Conservation (phyloP, 1,284 basidiomycete species). For the Rhodofomes roseus region DNA sequence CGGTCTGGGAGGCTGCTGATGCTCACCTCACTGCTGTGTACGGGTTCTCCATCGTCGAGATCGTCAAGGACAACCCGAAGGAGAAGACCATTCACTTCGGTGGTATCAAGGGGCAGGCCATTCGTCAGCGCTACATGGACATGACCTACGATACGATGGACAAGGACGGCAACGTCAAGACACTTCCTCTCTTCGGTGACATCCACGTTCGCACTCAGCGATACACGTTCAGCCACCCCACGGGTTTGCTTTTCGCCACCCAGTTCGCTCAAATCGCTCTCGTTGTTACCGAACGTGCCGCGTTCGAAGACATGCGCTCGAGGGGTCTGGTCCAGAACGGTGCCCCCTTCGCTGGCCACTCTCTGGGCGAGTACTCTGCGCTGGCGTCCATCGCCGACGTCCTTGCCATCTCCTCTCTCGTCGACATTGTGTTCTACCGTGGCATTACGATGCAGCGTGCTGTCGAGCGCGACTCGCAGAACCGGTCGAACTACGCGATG, state of each 20-base stretch:
- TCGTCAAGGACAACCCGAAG: slow-evolving; percentile 97
- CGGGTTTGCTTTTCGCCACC: slow-evolving; percentile 93
- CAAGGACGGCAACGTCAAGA: slow-evolving; percentile 92
- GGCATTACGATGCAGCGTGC: slow-evolving; percentile 99
- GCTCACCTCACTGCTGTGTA: slow-evolving; percentile 91
- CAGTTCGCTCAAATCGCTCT: slow-evolving; percentile 98
- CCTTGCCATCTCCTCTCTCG: slow-evolving; percentile 91
- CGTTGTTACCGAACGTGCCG: slow-evolving; percentile 96
- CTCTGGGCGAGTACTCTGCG: slow-evolving; percentile 97
- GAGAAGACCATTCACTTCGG: slow-evolving; percentile 98
- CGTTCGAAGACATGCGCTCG: slow-evolving; percentile 96
- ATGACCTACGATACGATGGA: slow-evolving; percentile 98
- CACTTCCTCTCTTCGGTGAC: slow-evolving; percentile 90
- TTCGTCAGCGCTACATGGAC: slow-evolving; percentile 98
- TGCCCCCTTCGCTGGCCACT: slow-evolving; percentile 96
- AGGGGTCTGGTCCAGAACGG: slow-evolving; percentile 92
- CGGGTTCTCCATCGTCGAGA: slow-evolving; percentile 97
- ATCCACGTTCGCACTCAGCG: slow-evolving; percentile 89
- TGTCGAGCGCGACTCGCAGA: slow-evolving; percentile 89
- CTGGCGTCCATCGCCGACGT: slow-evolving; percentile 96
- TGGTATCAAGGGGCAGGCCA: slow-evolving; percentile 97
- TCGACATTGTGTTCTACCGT: slow-evolving; percentile 98
- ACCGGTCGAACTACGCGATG: slow-evolving; percentile 97
- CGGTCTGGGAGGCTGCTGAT: slow-evolving; percentile 97
- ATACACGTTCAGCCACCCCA: slow-evolving; percentile 97